Percentiles rank a stretch among this genome's conserved stretches.
phyloP scores from a whole-genome alignment of 73 alveolate species.

The Tetrahymena thermophila region DNA sequence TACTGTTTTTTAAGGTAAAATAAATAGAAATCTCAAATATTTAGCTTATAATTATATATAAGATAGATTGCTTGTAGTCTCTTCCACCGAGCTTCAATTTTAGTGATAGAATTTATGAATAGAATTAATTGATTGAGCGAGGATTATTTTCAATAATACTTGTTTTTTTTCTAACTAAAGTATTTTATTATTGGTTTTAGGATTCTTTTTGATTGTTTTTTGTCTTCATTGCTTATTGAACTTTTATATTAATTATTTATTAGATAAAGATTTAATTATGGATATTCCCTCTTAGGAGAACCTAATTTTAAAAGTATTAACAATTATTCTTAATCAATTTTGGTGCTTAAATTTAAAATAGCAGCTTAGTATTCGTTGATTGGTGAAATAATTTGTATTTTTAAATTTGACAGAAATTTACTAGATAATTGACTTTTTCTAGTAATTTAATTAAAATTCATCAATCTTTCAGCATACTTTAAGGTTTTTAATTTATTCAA shows the following conservation, averaged over 20 bases:
- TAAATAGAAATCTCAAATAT: neutral
- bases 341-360: too few species aligned
- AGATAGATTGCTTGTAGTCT: neutral
- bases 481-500: too few species aligned
- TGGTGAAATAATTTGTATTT: too few species aligned
- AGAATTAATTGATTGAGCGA: neutral
- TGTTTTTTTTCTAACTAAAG: neutral
- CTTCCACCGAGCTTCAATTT: neutral
- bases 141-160: neutral
- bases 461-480: too few species aligned
- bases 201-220: neutral
- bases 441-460: too few species aligned
- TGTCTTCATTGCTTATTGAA: neutral
- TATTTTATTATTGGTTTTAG: neutral
- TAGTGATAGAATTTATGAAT: neutral
- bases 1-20: neutral
- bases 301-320: too few species aligned
- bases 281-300: too few species aligned
- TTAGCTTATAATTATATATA: neutral
- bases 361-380: too few species aligned
- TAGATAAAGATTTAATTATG: too few species aligned
- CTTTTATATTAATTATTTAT: neutral
- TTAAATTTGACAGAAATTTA: too few species aligned
- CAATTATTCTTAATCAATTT: too few species aligned
- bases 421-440: too few species aligned